Base-by-base conservation (phyloP, 305 asterid genomes). In the Fraxinus xanthoxyloides region DNA sequence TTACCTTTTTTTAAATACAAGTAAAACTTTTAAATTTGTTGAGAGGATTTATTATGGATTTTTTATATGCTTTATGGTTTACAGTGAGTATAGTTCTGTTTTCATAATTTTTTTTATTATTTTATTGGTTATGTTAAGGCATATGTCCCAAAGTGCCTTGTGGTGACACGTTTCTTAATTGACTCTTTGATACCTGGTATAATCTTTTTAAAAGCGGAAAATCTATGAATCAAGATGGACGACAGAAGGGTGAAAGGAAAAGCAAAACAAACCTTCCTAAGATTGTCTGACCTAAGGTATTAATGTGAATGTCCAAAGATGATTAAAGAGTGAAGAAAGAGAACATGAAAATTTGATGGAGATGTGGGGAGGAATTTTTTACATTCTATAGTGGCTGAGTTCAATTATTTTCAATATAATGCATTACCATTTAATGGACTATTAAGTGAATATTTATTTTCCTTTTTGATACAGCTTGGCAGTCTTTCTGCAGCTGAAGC, bases 311-410 rank as follows among this genome's bases (percentile, higher is more conserved):
- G n/a, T 67, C 74, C 38, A 67, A 67, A 67, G 35, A 28, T 10
- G 7, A 26, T 67, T 67, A 30, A 67, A 28, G 74, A 59, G 21
- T 76, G 59, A 31, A 67, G 26, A 78, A 26, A 72, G 28, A 40
- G 75, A 63, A 65, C 74, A 67, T 35, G 35, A 48, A 40, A 72
- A 43, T 23, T 72, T 81, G 31, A 35, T 67, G 61, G 56, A 67
- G 74, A 61, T 61, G 5, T 35, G 19, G 40, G n/a, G 8, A 12
- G 36, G 51, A 17, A 65, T 2, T 38, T 5, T 28, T 28, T 74
- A 28, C 67, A 28, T 40, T 40, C 72, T 31, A 40, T 31, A 32
- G 26, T 77, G 36, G 46, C 13, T 28, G 38, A 36, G 79, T 82
- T 23, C 21, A 40, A 75, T 19, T 28, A 75, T 28, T 43, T 8